Percentiles rank a stretch among this genome's conserved stretches.
phyloP scores from a whole-genome alignment of 1,139 yeast species.

The Hemisphaericaspora xylofermentans region DNA sequence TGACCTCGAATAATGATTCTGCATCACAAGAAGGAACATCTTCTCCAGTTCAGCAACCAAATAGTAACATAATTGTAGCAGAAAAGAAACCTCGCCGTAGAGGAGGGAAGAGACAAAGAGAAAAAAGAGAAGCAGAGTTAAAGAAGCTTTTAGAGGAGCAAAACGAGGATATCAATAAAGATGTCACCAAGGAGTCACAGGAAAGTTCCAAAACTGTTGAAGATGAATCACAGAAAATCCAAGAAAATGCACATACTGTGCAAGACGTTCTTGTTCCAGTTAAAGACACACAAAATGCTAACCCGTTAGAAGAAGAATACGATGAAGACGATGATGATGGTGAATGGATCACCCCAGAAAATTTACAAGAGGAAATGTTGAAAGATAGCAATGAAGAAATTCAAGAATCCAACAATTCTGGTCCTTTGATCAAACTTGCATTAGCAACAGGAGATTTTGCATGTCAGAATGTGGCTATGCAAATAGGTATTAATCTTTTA shows the following conservation, averaged over 20 bases:
- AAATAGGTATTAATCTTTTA: constrained; percentile 83
- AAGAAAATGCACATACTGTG: constrained; percentile 13
- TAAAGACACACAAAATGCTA: constrained; percentile 1
- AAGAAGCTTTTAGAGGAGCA: constrained; percentile 23
- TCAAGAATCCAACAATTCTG: constrained; percentile 31
- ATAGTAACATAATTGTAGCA: neutral
- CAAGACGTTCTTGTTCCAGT: constrained; percentile 8
- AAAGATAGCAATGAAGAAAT: constrained; percentile 57
- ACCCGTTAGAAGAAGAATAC: constrained; percentile 39
- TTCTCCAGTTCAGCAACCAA: constrained; percentile 11
- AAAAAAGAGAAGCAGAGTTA: constrained; percentile 46
- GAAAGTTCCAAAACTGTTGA: constrained; percentile 6
- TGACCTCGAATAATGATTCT: constrained; percentile 9
- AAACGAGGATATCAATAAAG: constrained; percentile 9
- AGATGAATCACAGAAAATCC: constrained; percentile 7
- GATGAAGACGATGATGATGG: constrained; percentile 75
- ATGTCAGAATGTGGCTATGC: constrained; percentile 91
- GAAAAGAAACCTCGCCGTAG: constrained; percentile 47
- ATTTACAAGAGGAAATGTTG: constrained; percentile 64
- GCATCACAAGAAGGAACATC: constrained; percentile 11
- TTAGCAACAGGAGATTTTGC: constrained; percentile 96
- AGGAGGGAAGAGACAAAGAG: constrained; percentile 65
- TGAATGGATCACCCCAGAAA: constrained; percentile 94
- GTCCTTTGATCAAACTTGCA: constrained; percentile 60
- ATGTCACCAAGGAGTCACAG: constrained; percentile 10